Conservation (phyloP, 176 grass and related monocot genomes). For the Ensete ventricosum region DNA sequence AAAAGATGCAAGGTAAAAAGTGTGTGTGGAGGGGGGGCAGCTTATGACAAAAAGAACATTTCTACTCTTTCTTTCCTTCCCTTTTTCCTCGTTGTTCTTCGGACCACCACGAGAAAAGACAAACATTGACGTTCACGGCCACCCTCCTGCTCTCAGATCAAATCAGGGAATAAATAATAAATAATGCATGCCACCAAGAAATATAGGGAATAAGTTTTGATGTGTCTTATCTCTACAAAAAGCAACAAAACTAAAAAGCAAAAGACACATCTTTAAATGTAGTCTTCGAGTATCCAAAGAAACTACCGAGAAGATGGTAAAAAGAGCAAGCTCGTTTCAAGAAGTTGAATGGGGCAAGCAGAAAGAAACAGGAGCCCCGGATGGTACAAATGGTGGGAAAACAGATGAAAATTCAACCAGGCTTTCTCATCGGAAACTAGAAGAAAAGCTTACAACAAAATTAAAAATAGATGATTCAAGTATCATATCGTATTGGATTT, state of each 20-base stretch:
- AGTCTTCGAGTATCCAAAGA: not conserved
- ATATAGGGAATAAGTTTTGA: constrained; percentile 23
- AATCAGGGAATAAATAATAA: constrained; percentile 40
- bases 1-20: not conserved
- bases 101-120: constrained; percentile 28
- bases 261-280: constrained; percentile 37
- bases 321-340: not conserved
- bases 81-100: constrained; percentile 24
- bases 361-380: no score
- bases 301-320: not conserved
- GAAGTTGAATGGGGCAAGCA: not conserved
- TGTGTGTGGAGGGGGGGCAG: constrained; percentile 2
- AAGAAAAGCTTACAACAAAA: no score
- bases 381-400: no score
- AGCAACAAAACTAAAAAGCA: constrained; percentile 37
- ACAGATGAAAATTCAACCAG: no score
- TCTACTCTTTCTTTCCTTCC: constrained; percentile 12
- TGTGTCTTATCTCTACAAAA: constrained; percentile 36
- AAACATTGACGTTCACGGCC: constrained; percentile 48
- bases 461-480: no score
- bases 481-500: no score
- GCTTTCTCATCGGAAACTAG: no score
- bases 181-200: constrained; percentile 23
- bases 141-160: constrained; percentile 38
- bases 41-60: constrained; percentile 43